Evolutionary conservation across 129 eudicot genomes (phyloP).

Genomic region (Cynara cardunculus): DNA sequence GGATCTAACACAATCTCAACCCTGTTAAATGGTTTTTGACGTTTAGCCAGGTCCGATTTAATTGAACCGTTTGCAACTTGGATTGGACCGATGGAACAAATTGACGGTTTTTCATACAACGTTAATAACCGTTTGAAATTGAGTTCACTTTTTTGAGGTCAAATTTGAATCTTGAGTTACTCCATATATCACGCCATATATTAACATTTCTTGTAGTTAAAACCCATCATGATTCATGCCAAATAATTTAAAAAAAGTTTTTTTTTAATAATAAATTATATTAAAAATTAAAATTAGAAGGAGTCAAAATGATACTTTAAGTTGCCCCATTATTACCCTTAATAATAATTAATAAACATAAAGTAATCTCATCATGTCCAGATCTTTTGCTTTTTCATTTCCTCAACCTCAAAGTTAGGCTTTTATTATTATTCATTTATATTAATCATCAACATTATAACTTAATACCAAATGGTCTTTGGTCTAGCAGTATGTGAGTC

Average conservation of each 20-base stretch:
- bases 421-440: background rate
- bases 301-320: slow-evolving; percentile 21
- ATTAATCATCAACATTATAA: too few relatives aligned
- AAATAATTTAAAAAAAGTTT: background rate
- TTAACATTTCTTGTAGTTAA: background rate
- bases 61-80: too few relatives aligned
- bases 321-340: slow-evolving; percentile 14
- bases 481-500: too few relatives aligned
- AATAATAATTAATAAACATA: slow-evolving; percentile 3
- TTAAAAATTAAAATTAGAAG: background rate
- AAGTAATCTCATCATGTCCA: slow-evolving; percentile 19
- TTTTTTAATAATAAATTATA: too few relatives aligned
- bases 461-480: too few relatives aligned
- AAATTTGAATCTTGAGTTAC: background rate
- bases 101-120: background rate
- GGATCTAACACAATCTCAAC: background rate
- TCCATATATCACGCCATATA: background rate
- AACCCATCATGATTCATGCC: background rate
- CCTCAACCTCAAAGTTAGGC: slow-evolving; percentile 15
- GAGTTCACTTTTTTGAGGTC: background rate
- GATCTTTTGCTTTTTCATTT: slow-evolving; percentile 21
- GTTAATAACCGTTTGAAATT: too few relatives aligned
- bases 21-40: background rate
- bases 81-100: background rate
- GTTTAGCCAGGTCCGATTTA: background rate